These are phyloP conservation scores for Aspergillus amoenus DNA, from an alignment of 2,329 filamentous ascomycete genomes.

Conservation along the genomic window DNA sequence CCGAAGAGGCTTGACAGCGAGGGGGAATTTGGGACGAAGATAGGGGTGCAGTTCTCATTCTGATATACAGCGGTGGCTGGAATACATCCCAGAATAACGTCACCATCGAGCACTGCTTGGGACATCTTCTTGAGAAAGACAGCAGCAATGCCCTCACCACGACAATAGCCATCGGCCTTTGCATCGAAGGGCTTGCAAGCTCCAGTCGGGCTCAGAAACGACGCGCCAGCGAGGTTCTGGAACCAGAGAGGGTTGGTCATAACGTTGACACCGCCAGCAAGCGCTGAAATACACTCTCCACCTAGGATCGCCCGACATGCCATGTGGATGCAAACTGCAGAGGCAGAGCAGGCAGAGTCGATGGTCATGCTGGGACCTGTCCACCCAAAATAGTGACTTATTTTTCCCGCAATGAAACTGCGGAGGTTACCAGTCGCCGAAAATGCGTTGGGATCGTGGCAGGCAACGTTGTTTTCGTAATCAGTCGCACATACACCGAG, in stretches of 20 bases:
- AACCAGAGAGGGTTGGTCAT: conserved; percentile 27
- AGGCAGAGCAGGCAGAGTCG: conserved; percentile 46
- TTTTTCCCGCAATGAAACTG: conserved; percentile 25
- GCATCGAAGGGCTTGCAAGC: conserved; percentile 50
- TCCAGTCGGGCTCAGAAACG: conserved; percentile 47
- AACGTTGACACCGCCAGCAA: conserved; percentile 40
- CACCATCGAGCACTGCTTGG: conserved; percentile 48
- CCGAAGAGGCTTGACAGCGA: conserved; percentile 32
- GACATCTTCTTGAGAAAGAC: conserved; percentile 49
- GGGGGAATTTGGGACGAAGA: conserved; percentile 18
- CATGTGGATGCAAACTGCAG: conserved; percentile 35
- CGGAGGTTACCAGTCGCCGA: conserved; percentile 21
- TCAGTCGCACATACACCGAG: conserved; percentile 26
- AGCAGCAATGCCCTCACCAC: conserved; percentile 47
- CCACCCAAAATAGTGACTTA: conserved; percentile 47
- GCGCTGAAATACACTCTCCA: conserved; percentile 24
- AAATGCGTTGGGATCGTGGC: conserved; percentile 30
- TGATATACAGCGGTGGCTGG: conserved; percentile 29
- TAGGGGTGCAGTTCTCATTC: conserved; percentile 26
- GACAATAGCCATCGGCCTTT: conserved; percentile 52
- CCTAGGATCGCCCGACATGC: conserved; percentile 22
- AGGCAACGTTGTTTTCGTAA: conserved; percentile 29
- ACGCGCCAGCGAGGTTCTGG: conserved; percentile 31
- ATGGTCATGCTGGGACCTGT: conserved; percentile 34
- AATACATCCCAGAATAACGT: conserved; percentile 46